These are phyloP conservation scores for Cadophora sp. DNA, from an alignment of 2,329 filamentous ascomycete species.

Conservation along the genomic window DNA sequence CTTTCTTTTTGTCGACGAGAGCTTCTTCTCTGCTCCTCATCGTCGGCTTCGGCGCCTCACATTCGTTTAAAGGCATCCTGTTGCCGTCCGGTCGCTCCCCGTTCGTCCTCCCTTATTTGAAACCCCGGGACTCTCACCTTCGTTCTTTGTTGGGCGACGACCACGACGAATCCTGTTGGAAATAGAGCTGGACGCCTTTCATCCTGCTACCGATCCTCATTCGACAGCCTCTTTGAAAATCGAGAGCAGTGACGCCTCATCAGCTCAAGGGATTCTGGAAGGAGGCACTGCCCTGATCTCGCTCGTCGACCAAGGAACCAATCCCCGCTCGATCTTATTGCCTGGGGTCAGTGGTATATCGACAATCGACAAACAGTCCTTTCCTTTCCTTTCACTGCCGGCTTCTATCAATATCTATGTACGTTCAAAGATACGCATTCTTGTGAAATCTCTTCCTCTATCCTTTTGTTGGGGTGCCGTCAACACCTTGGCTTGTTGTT, in stretches of 20 bases:
- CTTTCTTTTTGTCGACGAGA: slow-evolving; percentile 6
- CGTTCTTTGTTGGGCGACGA: slow-evolving; percentile 5
- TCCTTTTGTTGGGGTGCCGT: slow-evolving; percentile 4
- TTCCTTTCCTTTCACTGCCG: slow-evolving; percentile 23
- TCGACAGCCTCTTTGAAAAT: slow-evolving; percentile 15
- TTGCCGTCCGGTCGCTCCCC: slow-evolving; percentile 20
- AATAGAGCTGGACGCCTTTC: neutral
- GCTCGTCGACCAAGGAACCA: slow-evolving; percentile 44
- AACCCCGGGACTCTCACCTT: slow-evolving; percentile 4
- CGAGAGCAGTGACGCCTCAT: slow-evolving; percentile 10
- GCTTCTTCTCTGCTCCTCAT: slow-evolving; percentile 6
- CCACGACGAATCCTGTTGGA: slow-evolving; percentile 4
- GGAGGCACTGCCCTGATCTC: slow-evolving; percentile 36
- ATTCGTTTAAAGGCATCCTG: slow-evolving; percentile 15
- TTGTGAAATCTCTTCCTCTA: slow-evolving; percentile 17
- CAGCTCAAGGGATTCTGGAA: slow-evolving; percentile 27
- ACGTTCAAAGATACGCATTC: slow-evolving; percentile 28
- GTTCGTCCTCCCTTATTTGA: slow-evolving; percentile 8
- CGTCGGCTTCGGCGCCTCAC: slow-evolving; percentile 14
- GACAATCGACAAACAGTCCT: slow-evolving; percentile 40
- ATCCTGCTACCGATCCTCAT: slow-evolving; percentile 15
- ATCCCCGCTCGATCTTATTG: slow-evolving; percentile 34
- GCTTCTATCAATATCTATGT: slow-evolving; percentile 38
- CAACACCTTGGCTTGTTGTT: slow-evolving; percentile 18
- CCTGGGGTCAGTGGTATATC: slow-evolving; percentile 36